Evolutionary conservation across 768 basidiomycete genomes (phyloP), one percentile per base, ranked within the genome.

Genomic region (Steccherinum ochraceum): DNA sequence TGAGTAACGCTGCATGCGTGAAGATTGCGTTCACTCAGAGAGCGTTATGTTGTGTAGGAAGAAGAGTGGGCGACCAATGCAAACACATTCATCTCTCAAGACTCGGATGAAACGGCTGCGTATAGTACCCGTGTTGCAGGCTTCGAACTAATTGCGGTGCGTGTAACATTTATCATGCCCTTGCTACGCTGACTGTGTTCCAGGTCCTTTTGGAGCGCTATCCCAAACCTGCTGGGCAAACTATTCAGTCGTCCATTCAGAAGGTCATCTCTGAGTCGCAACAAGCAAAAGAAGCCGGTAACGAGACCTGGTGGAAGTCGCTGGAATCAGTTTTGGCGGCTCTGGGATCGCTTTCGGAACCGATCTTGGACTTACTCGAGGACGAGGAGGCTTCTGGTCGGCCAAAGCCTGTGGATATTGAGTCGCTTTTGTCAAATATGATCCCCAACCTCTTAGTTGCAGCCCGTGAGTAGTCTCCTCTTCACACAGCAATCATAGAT

Each of bases 61-160:
- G 91, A 93, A 24, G 86, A 81, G 13, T 98, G 95, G 95, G 79
- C 82, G 2, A 80, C 76, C 48, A 88, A 96, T 58, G 83, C 90
- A 3, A 97, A 98, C 58, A 81, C 86, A 2, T 98, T 98, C 61
- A 84, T 98, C 24, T 86, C 87, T 21, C 92, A 98, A 62, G 94
- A 97, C 61, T 92, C 96, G 49, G 95, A 97, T 53, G 93, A 95
- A 54, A 84, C 84, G 1, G 81, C 88, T 48, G 63, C 75, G 1
- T 94, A 93, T 62, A 89, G 88, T 49, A 77, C 92, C 26, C 78
- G 96, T 27, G 79, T 90, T 2, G 87, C 90, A 3, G 85, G 85
- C 2, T 85, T 93, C 58, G 95, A 97, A 61, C 68, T 97, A 27
- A 68, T 95, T 46, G 76, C 77, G 25, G 94, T 96, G 64, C 25